These are phyloP conservation scores for Pluteus cervinus DNA, from an alignment of 768 basidiomycete species.

Conservation along the genomic window DNA sequence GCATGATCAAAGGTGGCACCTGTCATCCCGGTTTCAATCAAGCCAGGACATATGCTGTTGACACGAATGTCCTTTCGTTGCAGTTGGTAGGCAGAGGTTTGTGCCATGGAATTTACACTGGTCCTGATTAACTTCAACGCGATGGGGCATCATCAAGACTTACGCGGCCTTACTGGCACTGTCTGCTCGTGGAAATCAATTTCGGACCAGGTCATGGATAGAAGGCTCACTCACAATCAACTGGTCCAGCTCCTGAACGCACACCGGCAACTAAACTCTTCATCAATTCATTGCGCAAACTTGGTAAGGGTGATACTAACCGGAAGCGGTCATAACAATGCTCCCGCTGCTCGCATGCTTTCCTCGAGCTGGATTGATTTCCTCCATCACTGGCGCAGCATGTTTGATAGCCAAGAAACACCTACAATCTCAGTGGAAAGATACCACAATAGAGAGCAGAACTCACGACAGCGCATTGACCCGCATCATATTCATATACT, in stretches of 20 bases:
- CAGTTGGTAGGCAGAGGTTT: slow-evolving; percentile 76
- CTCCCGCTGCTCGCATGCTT: slow-evolving; percentile 72
- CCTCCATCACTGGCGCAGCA: slow-evolving; percentile 77
- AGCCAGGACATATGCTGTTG: slow-evolving; percentile 85
- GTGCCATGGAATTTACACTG: slow-evolving; percentile 85
- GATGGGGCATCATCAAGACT: slow-evolving; percentile 20
- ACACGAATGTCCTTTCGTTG: slow-evolving; percentile 81
- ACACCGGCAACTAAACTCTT: slow-evolving; percentile 66
- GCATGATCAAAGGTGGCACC: slow-evolving; percentile 70
- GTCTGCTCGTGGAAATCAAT: slow-evolving; percentile 36
- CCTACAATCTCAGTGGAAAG: slow-evolving; percentile 30
- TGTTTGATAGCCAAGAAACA: slow-evolving; percentile 88
- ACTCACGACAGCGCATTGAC: slow-evolving; percentile 62
- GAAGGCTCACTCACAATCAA: slow-evolving; percentile 58
- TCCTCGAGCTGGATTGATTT: slow-evolving; percentile 56
- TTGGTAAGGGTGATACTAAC: slow-evolving; percentile 31
- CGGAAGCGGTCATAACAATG: slow-evolving; percentile 83
- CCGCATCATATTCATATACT: slow-evolving; percentile 71
- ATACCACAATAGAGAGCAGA: neutral
- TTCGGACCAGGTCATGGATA: neutral
- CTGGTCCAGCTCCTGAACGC: slow-evolving; percentile 72
- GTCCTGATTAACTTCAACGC: neutral
- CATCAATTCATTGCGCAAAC: neutral
- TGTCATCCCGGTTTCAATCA: slow-evolving; percentile 95
- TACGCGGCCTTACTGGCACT: slow-evolving; percentile 93